Conservation (phyloP, 441 rosid species). For the Hura crepitans region DNA sequence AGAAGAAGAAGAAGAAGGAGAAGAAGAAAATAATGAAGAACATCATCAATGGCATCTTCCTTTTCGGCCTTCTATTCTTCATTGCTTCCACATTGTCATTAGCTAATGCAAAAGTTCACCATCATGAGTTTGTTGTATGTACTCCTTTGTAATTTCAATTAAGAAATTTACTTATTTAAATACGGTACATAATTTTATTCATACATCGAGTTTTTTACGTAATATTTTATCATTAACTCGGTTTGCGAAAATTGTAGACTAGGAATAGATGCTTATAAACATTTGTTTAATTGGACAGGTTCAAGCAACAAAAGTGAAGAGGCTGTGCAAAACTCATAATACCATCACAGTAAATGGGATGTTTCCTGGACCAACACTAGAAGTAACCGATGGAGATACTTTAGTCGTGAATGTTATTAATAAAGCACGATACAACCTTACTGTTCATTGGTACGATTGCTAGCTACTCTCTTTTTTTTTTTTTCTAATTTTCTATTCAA, state of each 20-base stretch:
- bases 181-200: too few relatives aligned
- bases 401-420: conserved; percentile 62
- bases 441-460: conserved; percentile 72
- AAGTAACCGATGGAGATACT: conserved; percentile 62
- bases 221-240: too few relatives aligned
- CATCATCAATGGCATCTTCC: conserved; percentile 11
- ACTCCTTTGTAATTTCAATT: neutral
- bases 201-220: too few relatives aligned
- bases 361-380: conserved; percentile 87
- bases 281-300: conserved; percentile 30
- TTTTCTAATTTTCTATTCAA: too few relatives aligned
- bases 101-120: conserved; percentile 44
- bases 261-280: neutral
- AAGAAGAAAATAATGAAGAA: conserved; percentile 26
- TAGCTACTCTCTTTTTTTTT: neutral
- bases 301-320: conserved; percentile 73
- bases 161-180: too few relatives aligned
- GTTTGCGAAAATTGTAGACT: too few relatives aligned
- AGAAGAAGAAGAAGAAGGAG: too few relatives aligned
- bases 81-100: conserved; percentile 35
- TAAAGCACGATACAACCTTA: conserved; percentile 57
- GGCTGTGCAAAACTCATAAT: conserved; percentile 78
- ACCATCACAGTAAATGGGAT: conserved; percentile 82
- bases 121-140: conserved; percentile 63
- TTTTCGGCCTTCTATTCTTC: conserved; percentile 34